Base-by-base conservation (phyloP, 2,329 filamentous ascomycete species). In the Grosmannia penicillata region DNA sequence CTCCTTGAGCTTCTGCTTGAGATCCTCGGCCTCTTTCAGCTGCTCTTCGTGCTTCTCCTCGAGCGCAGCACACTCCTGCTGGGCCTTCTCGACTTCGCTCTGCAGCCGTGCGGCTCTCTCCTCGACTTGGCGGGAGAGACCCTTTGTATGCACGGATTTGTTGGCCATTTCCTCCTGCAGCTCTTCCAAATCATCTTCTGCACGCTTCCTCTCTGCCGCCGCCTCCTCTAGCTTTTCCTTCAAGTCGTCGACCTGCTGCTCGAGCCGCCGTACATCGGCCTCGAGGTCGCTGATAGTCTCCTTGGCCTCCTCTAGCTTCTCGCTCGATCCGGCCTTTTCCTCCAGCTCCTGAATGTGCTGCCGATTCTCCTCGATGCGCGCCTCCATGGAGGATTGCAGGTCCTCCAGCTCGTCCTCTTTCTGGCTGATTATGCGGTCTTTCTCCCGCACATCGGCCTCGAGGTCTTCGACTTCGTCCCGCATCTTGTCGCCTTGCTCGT, bases 101-200 rank as follows among this genome's bases (percentile, higher is more conserved):
- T 86, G 78, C 9, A 87, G 59, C 24, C 74, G 73, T 37, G 64
- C 60, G 8, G 75, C 61, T 54, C 76, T 83, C 47, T 83, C 79
- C 49, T 87, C 80, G 15, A 84, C 68, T 56, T 87, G 81, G 24
- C 80, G 72, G 37, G 75, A 82, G 8, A 84, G 64, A 3, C 78
- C 80, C 52, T 82, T 85, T 11, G 79, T 82, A 38, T 75, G 74
- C 27, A 85, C 69, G 0, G 82, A 87, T 49, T 85, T 86, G 57
- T 87, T 78, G 18, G 79, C 70, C 68, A 86, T 74, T 49, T 86
- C 82, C 38, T 83, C 78, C 44, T 82, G 79, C 19, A 86, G 63
- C 49, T 79, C 74, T 48, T 76, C 67, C 14, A 79, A 59, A 42
- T 79, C 68, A 7, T 57, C 59, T 48, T 76, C 70, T 3, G 74